These are phyloP conservation scores for Albophoma yamanashiensis DNA, from an alignment of 2,329 filamentous ascomycete species.

Conservation along the genomic window DNA sequence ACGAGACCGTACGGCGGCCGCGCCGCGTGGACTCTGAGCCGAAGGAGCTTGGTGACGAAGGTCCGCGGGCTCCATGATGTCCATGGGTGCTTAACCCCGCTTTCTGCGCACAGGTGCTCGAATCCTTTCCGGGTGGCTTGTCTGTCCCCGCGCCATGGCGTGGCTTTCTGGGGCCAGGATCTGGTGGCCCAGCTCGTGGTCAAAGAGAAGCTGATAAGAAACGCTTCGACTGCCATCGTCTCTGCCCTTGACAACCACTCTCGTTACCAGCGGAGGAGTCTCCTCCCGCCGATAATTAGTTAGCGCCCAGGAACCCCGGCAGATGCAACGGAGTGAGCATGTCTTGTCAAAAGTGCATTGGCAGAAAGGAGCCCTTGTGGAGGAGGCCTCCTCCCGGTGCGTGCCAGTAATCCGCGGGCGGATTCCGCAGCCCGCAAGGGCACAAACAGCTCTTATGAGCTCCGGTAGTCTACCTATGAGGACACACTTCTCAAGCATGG, in stretches of 20 bases:
- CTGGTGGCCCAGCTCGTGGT: neutral
- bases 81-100: neutral
- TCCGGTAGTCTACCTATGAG: neutral
- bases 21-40: neutral
- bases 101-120: neutral
- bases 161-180: neutral
- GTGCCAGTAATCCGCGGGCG: neutral
- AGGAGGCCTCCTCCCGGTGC: neutral
- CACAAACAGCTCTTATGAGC: neutral
- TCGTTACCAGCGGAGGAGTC: neutral
- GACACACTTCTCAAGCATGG: neutral
- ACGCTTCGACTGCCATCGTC: neutral
- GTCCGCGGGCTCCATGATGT: neutral
- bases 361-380: neutral
- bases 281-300: neutral
- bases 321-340: neutral
- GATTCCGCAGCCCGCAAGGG: neutral
- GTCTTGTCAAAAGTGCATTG: neutral
- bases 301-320: neutral
- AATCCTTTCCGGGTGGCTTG: neutral
- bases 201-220: neutral
- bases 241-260: neutral
- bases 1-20: neutral
- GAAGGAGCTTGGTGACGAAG: neutral
- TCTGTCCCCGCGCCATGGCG: neutral